These are phyloP conservation scores for Prototheca wickerhamii DNA, from an alignment of 163 green algal genomes.

Conservation along the genomic window DNA sequence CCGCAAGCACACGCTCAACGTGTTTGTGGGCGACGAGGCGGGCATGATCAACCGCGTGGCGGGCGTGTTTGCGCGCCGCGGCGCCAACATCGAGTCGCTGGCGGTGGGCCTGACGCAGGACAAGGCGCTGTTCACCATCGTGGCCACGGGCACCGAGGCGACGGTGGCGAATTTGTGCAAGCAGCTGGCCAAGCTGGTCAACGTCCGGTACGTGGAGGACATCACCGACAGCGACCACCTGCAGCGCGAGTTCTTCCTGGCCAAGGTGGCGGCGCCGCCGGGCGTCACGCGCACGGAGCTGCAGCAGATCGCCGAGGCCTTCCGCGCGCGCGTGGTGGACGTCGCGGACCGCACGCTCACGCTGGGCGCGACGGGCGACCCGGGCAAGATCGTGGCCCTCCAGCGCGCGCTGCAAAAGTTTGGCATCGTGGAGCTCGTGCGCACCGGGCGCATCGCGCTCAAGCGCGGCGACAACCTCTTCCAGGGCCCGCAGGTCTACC, in stretches of 20 bases:
- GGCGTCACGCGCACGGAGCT: conserved; percentile 72
- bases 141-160: conserved; percentile 62
- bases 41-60: conserved; percentile 96
- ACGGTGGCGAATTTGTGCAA: conserved; percentile 48
- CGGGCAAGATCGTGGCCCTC: conserved; percentile 84
- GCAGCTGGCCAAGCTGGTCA: conserved; percentile 82
- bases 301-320: conserved; percentile 83
- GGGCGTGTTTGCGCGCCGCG: conserved; percentile 88
- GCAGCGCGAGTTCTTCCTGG: conserved; percentile 93
- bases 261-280: conserved; percentile 62
- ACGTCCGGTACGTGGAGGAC: conserved; percentile 94
- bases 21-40: conserved; percentile 94
- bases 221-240: conserved; percentile 55
- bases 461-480: conserved; percentile 66
- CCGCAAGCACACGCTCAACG: conserved; percentile 84
- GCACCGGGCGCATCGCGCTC: conserved; percentile 85
- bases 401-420: conserved; percentile 73
- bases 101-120: conserved; percentile 86
- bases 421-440: conserved; percentile 78
- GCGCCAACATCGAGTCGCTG: conserved; percentile 95
- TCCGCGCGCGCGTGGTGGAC: conserved; percentile 87
- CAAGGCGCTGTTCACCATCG: conserved; percentile 94
- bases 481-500: conserved; percentile 16
- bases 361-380: conserved; percentile 76
- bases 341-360: conserved; percentile 68